These are phyloP conservation scores for Mariannaea sp. DNA, from an alignment of 2,329 filamentous ascomycete genomes.

Conservation along the genomic window DNA sequence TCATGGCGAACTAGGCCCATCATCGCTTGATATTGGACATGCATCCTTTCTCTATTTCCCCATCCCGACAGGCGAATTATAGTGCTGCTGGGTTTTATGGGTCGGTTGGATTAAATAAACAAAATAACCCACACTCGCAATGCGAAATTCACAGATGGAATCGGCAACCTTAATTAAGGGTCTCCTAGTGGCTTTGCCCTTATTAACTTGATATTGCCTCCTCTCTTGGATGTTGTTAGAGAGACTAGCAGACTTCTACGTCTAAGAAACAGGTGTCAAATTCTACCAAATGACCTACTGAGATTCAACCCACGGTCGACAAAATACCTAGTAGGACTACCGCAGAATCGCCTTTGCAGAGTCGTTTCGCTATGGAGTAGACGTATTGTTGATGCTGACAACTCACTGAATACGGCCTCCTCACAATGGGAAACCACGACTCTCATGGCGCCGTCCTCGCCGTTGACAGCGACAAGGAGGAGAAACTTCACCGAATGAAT, in stretches of 20 bases:
- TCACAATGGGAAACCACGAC: slow-evolving; percentile 2
- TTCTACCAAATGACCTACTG: too few relatives aligned
- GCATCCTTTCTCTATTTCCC: not conserved
- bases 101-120: not conserved
- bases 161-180: too few relatives aligned
- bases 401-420: too few relatives aligned
- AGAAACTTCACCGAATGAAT: slow-evolving; percentile 42
- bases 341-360: too few relatives aligned
- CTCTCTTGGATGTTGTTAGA: too few relatives aligned
- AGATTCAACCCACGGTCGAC: too few relatives aligned
- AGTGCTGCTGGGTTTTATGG: not conserved
- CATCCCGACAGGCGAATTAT: not conserved
- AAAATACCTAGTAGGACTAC: too few relatives aligned
- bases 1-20: slow-evolving; percentile 12
- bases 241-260: too few relatives aligned
- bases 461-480: slow-evolving; percentile 31
- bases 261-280: too few relatives aligned
- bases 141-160: not conserved
- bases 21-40: slow-evolving; percentile 1
- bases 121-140: not conserved
- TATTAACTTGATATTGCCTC: too few relatives aligned
- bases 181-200: not conserved
- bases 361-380: not conserved
- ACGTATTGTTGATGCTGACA: too few relatives aligned
- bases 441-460: not conserved